These are phyloP conservation scores for Posidonia australis DNA, from an alignment of 106 monocot genomes.

Conservation along the genomic window DNA sequence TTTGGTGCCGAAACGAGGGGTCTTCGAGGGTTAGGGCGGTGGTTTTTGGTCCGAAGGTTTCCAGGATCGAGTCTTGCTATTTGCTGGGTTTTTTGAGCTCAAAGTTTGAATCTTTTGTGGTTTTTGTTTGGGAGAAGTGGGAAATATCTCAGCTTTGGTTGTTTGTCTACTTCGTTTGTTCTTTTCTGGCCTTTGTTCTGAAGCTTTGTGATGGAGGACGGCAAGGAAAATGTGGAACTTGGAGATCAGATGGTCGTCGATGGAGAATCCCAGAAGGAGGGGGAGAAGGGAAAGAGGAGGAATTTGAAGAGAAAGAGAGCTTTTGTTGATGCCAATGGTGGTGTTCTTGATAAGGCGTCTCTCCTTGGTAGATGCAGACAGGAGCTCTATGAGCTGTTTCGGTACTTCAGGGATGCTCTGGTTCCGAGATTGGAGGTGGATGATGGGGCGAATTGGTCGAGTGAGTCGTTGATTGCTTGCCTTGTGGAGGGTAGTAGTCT, in stretches of 20 bases:
- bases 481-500: conserved; percentile 75
- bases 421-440: conserved; percentile 22
- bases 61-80: no score
- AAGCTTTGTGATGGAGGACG: not conserved
- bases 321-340: conserved; percentile 17
- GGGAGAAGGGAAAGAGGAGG: conserved; percentile 5
- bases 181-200: no score
- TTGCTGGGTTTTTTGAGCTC: no score
- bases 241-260: not conserved
- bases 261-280: not conserved
- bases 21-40: no score
- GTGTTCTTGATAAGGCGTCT: conserved; percentile 17
- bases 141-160: no score
- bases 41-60: no score
- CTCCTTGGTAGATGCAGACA: conserved; percentile 19
- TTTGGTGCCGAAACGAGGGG: no score
- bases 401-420: conserved; percentile 49
- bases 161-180: no score
- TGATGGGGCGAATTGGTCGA: conserved; percentile 17
- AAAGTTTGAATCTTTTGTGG: no score
- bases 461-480: conserved; percentile 40
- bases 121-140: no score
- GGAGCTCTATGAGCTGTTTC: conserved; percentile 53
- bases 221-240: not conserved
- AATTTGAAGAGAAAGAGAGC: conserved; percentile 38